Conservation (phyloP, 1,284 basidiomycete species). For the Ustilago curta region DNA sequence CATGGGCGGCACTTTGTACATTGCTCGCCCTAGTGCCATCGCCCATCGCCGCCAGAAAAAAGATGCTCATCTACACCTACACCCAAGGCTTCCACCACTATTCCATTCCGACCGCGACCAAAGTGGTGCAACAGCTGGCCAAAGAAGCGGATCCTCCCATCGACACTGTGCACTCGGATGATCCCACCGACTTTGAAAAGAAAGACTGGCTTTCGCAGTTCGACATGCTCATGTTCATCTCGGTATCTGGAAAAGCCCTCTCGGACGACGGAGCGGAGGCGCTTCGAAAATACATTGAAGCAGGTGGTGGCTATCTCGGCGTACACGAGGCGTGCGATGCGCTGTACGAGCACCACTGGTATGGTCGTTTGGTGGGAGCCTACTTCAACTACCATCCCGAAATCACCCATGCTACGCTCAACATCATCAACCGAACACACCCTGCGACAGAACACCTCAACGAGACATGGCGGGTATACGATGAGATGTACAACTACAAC, state of each 20-base stretch:
- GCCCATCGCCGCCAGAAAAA: constrained; percentile 42
- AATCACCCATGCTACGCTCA: constrained; percentile 42
- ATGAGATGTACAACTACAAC: constrained; percentile 62
- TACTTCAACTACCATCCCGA: constrained; percentile 60
- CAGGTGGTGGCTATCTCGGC: constrained; percentile 60
- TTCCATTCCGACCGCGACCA: constrained; percentile 53
- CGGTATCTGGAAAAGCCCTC: constrained; percentile 53
- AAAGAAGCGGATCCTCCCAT: constrained; percentile 37
- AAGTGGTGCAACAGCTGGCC: constrained; percentile 48
- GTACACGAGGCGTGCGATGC: constrained; percentile 60
- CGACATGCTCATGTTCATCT: constrained; percentile 61
- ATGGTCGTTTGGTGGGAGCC: constrained; percentile 55
- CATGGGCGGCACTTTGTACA: constrained; percentile 13
- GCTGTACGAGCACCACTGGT: constrained; percentile 55
- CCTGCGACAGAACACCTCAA: constrained; percentile 53
- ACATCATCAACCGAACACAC: constrained; percentile 50
- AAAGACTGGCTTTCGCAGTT: constrained; percentile 51
- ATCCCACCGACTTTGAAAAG: constrained; percentile 52
- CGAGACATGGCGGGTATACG: constrained; percentile 52
- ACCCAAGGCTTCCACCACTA: constrained; percentile 57
- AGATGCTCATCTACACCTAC: constrained; percentile 56
- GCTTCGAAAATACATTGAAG: constrained; percentile 56
- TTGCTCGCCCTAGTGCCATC: constrained; percentile 20
- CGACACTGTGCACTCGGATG: constrained; percentile 47
- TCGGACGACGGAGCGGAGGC: constrained; percentile 38